Evolutionary conservation across 2,329 filamentous ascomycete genomes (phyloP), one percentile per base, ranked within the genome.

Genomic region (Clarireedia paspali): DNA sequence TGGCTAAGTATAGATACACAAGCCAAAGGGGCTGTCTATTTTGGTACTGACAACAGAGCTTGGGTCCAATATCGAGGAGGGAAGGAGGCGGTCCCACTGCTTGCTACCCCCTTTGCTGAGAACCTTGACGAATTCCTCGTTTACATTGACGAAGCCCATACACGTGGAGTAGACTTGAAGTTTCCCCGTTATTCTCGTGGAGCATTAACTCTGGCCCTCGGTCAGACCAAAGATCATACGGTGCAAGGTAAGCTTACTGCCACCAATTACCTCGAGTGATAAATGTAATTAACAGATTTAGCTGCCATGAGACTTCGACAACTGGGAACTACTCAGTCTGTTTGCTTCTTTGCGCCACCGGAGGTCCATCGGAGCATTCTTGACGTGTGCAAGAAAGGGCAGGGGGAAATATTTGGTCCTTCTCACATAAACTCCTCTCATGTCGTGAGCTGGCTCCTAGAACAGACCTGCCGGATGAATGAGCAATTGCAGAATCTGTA

Each of bases 251-350:
- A 27, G 27, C 27, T 9, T 27, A 27, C 27, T 27, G 4, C 27
- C 5, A 27, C 7, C 27, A 27, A 27, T 27, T 27, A 1, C 7
- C 27, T 27, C 1, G 5, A 9, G 7, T 6, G 27, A 27, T 9
- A 27, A 27, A 27, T 27, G 27, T 27, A 27, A 6, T 27, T 27
- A 27, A 9, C 5, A 27, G 27, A 27, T 27, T 27, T 27, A 81
- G 83, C 83, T 53, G 82, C 83, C 0, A 87, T 88, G 83, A 71
- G 84, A 57, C 67, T 88, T 0, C 74, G 85, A 1, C 78, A 85
- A 47, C 70, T 88, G 0, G 76, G 71, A 0, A 73, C 73, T 15
- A 60, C 64, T 5, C 66, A 67, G 55, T 58, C 66, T 1, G 46
- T 67, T 10, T 50, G 53, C 0, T 65, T 69, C 45, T 68, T 69